Conservation (phyloP, 257 asterid genomes). For the Plantago ovata region DNA sequence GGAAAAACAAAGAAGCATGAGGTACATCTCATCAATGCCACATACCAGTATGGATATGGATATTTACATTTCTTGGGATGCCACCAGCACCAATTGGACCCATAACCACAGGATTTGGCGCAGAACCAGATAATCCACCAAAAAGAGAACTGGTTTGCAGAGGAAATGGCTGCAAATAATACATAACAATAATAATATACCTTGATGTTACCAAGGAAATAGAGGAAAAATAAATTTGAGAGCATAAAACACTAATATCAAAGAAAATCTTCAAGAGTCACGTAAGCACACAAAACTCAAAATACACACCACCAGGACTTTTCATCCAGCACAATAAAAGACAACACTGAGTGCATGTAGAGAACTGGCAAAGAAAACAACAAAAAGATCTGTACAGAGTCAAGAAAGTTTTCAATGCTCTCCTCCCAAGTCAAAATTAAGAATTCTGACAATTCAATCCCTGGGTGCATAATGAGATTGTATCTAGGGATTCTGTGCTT, state of each 20-base stretch:
- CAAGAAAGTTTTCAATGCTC: neutral
- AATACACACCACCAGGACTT: neutral
- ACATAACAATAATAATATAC: conserved; percentile 15
- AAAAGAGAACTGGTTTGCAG: conserved; percentile 76
- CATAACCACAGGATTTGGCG: conserved; percentile 41
- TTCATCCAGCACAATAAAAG: neutral
- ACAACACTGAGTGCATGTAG: conserved; percentile 1
- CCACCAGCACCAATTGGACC: conserved; percentile 57
- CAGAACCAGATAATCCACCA: conserved; percentile 41
- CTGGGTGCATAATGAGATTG: conserved; percentile 6
- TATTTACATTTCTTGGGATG: conserved; percentile 72
- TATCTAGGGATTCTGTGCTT: neutral
- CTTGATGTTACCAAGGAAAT: neutral
- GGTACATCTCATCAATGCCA: conserved; percentile 2
- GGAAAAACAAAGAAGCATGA: conserved; percentile 5
- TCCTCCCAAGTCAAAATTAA: neutral
- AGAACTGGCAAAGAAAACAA: neutral
- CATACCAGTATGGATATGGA: conserved; percentile 86
- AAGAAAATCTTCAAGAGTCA: neutral
- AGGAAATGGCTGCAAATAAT: conserved; percentile 79
- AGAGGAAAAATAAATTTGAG: neutral
- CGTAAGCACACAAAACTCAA: neutral
- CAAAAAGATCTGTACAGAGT: neutral
- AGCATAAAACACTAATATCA: conserved; percentile 5
- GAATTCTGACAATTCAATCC: neutral